Conservation (phyloP, 2,329 filamentous ascomycete species). For the Sphaerostilbella broomeana region DNA sequence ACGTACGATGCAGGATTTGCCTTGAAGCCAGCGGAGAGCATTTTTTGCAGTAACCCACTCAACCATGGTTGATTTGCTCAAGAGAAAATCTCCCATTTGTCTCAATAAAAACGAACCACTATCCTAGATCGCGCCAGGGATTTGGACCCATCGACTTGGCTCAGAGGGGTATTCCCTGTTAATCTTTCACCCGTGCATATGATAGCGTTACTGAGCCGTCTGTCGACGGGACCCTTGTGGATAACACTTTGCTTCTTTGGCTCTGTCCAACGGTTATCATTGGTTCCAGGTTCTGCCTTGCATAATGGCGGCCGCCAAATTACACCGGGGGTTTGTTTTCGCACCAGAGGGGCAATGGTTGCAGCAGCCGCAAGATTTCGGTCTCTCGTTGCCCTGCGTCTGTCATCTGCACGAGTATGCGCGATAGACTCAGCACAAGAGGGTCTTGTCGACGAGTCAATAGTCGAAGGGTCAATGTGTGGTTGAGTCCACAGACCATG, state of each 20-base stretch:
- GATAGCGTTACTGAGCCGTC: slow-evolving; percentile 1
- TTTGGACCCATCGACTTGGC: slow-evolving; percentile 1
- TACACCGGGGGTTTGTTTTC: slow-evolving; percentile 1
- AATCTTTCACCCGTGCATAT: not conserved
- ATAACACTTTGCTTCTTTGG: slow-evolving; percentile 25
- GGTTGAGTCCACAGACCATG: too few species aligned
- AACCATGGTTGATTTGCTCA: slow-evolving; percentile 1
- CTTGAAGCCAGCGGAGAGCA: too few species aligned
- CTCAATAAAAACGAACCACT: too few species aligned
- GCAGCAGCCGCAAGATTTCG: not conserved
- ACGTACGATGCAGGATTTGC: too few species aligned
- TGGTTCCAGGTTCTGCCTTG: slow-evolving; percentile 15
- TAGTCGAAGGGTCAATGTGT: too few species aligned
- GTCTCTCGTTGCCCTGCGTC: not conserved
- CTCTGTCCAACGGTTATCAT: slow-evolving; percentile 15
- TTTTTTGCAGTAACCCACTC: not conserved
- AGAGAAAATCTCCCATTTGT: slow-evolving; percentile 3
- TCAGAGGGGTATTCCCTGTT: slow-evolving; percentile 1
- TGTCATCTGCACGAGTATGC: not conserved
- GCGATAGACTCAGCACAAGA: too few species aligned
- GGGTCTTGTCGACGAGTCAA: too few species aligned
- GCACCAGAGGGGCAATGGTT: not conserved
- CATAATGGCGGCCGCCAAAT: slow-evolving; percentile 8
- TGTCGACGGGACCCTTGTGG: slow-evolving; percentile 14
- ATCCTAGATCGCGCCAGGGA: not conserved